Conservation (phyloP, 2,329 filamentous ascomycete species). For the Penicillium sclerotiorum region DNA sequence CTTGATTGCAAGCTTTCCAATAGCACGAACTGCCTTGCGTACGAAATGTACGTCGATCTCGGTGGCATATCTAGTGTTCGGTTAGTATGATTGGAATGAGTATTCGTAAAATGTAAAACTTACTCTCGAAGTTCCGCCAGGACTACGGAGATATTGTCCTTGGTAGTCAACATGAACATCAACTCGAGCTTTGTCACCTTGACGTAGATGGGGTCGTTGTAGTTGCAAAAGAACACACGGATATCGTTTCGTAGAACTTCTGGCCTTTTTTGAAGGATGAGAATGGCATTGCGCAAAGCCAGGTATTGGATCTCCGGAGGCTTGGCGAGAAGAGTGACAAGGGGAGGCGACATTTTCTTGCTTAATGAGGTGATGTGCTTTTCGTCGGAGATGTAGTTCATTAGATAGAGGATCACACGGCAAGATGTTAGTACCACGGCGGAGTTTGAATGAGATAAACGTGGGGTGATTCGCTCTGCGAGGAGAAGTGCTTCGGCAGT, state of each 20-base stretch:
- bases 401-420: conserved; percentile 91
- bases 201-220: conserved; percentile 99
- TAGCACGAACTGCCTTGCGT: conserved; percentile 93
- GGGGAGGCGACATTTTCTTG: conserved; percentile 88
- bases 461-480: conserved; percentile 91
- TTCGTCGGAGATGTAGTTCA: conserved; percentile 96
- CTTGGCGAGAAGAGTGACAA: conserved; percentile 93
- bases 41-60: conserved; percentile 99
- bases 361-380: conserved; percentile 85
- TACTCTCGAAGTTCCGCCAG: conserved; percentile 89
- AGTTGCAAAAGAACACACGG: conserved; percentile 99
- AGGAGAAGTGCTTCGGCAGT: conserved; percentile 82
- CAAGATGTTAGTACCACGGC: conserved; percentile 96
- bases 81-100: conserved; percentile 7
- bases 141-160: conserved; percentile 94
- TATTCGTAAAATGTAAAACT: conserved; percentile 26
- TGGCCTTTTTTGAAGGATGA: conserved; percentile 89
- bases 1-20: conserved; percentile 97
- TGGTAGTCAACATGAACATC: conserved; percentile 97
- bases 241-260: conserved; percentile 97
- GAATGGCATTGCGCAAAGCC: conserved; percentile 85
- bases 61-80: conserved; percentile 79
- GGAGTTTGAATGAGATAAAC: conserved; percentile 94
- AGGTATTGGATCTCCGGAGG: conserved; percentile 98
- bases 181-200: conserved; percentile 98